Evolutionary conservation across 83 land plant genomes (phyloP), one percentile per base, ranked within the genome.

Genomic region (Picea abies): DNA sequence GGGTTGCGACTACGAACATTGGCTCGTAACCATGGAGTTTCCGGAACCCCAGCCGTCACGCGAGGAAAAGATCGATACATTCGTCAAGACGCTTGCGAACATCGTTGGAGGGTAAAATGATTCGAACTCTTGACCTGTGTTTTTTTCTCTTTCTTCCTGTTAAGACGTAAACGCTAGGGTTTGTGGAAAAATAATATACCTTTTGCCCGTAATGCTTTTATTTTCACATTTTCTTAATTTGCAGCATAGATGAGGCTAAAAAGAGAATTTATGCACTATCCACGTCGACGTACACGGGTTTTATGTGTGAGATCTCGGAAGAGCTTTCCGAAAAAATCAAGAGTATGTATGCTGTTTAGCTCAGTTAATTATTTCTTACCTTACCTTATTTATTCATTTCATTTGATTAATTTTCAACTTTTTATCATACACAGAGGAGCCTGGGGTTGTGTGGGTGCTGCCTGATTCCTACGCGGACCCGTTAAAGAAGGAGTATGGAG

Each of bases 1-100:
- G 63, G 92, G 92, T 0, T 88, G 87, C 78, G 90, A 90, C 56
- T 88, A 86, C 81, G 83, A 90, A 37, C 90, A 88, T 86, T 90
- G 92, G 92, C 85, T 90, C 17, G 87, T 90, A 67, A 81, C 85
- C 82, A 86, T 90, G 81, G 87, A 88, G 19, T 86, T 90, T 69
- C 87, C 88, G 17, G 90, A 90, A 2, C 86, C 86, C 4, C 83
- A 82, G 67, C 88, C 88, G 2, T 35, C 88, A 4, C 86, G 84
- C 2, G 93, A 91, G 49, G 86, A 91, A 72, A 91, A 85, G 91
- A 89, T 91, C 19, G 81, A 84, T 67, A 83, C 88, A 2, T 91
- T 89, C 22, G 89, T 87, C 26, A 81, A 85, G 17, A 91, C 89
- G 60, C 68, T 65, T 5, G 68, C 68, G 68, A 20, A 65, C 7